These are phyloP conservation scores for Durotheca rogersii DNA, from an alignment of 495 filamentous ascomycete species.

Conservation along the genomic window DNA sequence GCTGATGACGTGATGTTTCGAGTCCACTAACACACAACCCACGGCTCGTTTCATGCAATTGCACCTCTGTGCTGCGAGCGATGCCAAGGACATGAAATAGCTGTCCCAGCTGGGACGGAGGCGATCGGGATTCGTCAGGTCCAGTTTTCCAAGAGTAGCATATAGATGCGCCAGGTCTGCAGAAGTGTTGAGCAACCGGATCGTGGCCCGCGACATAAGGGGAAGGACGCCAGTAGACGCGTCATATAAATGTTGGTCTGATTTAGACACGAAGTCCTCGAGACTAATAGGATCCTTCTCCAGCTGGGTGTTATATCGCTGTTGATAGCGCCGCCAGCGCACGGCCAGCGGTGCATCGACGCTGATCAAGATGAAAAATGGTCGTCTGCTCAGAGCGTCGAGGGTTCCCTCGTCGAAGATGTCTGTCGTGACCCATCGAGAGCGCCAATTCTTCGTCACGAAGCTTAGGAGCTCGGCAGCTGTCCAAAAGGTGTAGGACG, in stretches of 20 bases:
- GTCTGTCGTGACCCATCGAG: constrained; percentile 79
- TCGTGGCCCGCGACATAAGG: constrained; percentile 74
- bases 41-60: constrained; percentile 99
- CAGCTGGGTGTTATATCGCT: constrained; percentile 19
- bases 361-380: constrained; percentile 90
- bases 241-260: constrained; percentile 77
- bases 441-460: constrained; percentile 80
- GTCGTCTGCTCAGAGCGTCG: constrained; percentile 71
- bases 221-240: constrained; percentile 62
- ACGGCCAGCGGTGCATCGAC: constrained; percentile 85
- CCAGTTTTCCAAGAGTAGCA: constrained; percentile 62
- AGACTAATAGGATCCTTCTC: constrained; percentile 61
- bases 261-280: constrained; percentile 73
- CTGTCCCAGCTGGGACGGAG: constrained; percentile 93
- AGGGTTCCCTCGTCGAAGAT: constrained; percentile 67
- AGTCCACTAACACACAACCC: constrained; percentile 84
- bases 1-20: constrained; percentile 82
- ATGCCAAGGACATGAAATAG: constrained; percentile 96
- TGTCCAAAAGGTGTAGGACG: constrained; percentile 52
- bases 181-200: constrained; percentile 83
- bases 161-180: constrained; percentile 68
- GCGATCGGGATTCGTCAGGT: constrained; percentile 75
- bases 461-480: constrained; percentile 71
- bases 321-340: constrained; percentile 71
- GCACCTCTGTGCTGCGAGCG: constrained; percentile 82